A percentile compares a stretch with the other conserved stretches of the same genome.
Evolutionary conservation across 108 stramenopile species (phyloP).

Genomic region (Epithemia pelagica): DNA sequence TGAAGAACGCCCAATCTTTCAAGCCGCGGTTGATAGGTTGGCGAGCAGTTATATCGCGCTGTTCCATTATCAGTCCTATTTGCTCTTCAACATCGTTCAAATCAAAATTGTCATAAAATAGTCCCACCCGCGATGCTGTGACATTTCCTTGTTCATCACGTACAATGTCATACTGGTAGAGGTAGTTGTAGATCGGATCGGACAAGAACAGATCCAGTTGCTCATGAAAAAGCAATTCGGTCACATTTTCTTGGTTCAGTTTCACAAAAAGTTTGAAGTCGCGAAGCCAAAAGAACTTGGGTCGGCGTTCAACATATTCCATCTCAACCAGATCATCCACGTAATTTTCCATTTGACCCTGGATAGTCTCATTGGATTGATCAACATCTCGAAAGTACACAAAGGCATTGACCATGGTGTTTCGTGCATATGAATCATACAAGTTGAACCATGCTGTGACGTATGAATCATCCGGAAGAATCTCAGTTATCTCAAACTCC

Average conservation of each 20-base stretch:
- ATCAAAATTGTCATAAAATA: slow-evolving; percentile 7
- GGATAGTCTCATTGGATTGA: slow-evolving; percentile 11
- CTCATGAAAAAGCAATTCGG: too few relatives aligned
- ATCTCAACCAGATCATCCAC: slow-evolving; percentile 19
- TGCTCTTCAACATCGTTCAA: slow-evolving; percentile 10
- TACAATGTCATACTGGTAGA: slow-evolving; percentile 16
- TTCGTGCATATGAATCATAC: slow-evolving; percentile 7
- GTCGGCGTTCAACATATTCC: slow-evolving; percentile 5
- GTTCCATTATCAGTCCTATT: slow-evolving; percentile 6
- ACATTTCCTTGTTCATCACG: slow-evolving; percentile 13
- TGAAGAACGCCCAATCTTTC: slow-evolving; percentile 17
- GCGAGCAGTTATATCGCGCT: slow-evolving; percentile 7
- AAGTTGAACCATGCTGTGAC: slow-evolving; percentile 2
- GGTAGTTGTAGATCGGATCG: slow-evolving; percentile 3
- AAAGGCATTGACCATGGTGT: not conserved
- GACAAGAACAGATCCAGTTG: slow-evolving; percentile 18
- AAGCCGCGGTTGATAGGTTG: slow-evolving; percentile 13
- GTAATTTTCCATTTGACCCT: slow-evolving; percentile 18
- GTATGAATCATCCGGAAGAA: slow-evolving; percentile 17
- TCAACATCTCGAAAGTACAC: slow-evolving; percentile 25
- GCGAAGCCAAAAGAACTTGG: too few relatives aligned
- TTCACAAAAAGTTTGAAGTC: too few relatives aligned
- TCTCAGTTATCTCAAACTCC: slow-evolving; percentile 9
- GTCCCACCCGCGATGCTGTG: not conserved
- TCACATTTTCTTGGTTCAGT: too few relatives aligned